phyloP scores from a whole-genome alignment of 495 filamentous ascomycete genomes.

The Amniculicola lignicola region DNA sequence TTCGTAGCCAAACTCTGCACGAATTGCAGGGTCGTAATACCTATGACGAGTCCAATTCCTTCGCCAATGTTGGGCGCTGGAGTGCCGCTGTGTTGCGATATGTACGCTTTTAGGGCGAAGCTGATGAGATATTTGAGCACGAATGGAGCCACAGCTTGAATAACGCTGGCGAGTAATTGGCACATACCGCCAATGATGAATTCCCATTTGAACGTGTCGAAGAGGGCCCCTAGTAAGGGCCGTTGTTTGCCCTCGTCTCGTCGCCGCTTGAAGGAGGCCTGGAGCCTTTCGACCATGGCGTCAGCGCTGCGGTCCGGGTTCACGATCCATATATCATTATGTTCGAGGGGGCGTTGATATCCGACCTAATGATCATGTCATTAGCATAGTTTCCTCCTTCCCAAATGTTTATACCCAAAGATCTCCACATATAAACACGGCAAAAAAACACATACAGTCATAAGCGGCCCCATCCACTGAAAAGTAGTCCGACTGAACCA shows the following conservation, averaged over 20 bases:
- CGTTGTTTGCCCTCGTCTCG: conserved; percentile 64
- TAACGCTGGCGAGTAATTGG: conserved; percentile 64
- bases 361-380: conserved; percentile 52
- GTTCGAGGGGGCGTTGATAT: conserved; percentile 78
- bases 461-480: conserved; percentile 66
- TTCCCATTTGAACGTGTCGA: conserved; percentile 82
- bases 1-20: conserved; percentile 43
- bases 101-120: conserved; percentile 63
- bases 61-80: conserved; percentile 38
- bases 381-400: too few relatives aligned
- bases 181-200: conserved; percentile 80
- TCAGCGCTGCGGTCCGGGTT: conserved; percentile 76
- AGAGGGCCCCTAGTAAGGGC: conserved; percentile 74
- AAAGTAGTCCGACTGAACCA: conserved; percentile 62
- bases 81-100: conserved; percentile 40
- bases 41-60: conserved; percentile 44
- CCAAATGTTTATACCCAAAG: neutral
- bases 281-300: conserved; percentile 59
- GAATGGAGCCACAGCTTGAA: conserved; percentile 69
- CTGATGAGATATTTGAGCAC: conserved; percentile 43
- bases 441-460: conserved; percentile 54
- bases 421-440: conserved; percentile 2
- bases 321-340: conserved; percentile 81
- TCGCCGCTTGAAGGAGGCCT: conserved; percentile 64
- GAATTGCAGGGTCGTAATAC: conserved; percentile 43